Base-by-base conservation (phyloP, 805 yeast species). In the Cyberlindnera saturnus region DNA sequence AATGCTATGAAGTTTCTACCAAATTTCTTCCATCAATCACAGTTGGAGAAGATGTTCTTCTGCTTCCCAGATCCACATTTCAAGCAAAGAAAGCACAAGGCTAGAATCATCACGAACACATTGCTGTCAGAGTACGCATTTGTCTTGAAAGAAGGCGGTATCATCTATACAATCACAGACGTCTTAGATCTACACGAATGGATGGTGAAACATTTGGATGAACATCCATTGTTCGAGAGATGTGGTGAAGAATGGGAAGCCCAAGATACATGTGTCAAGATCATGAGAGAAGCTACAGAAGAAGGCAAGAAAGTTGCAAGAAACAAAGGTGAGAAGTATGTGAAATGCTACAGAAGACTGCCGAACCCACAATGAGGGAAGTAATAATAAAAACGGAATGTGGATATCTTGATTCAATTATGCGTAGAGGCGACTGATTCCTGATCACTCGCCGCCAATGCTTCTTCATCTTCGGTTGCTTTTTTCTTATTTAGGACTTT, bases 11-110 rank as follows among this genome's bases (percentile, higher is more conserved):
- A 93, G 65, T 93, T 93, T 59, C 67, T 89, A 49, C 98, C 99
- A 18, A 93, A 93, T 63, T 93, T 93, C 63, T 93, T 93, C 67
- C 70, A 73, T 45, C 83, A 83, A 63, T 80, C 81, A 6, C 97
- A 89, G 61, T 68, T 90, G 40, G 78, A 82, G 30, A 93, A 91
- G 70, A 86, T 93, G 77, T 93, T 93, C 68, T 93, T 93, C 70
- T 93, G 99, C 64, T 93, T 93, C 75, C 99, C 99, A n/a, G 99
- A 93, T 65, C 99, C 99, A 7, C 99, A 93, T 64, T 93, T 93
- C 73, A 93, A 93, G 63, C 95, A 88, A 65, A 75, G 98, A 60
- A 93, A 93, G 62, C 99, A 93, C 67, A 93, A 93, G 73, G 97
- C 97, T 6, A 76, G 99, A 69, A 93, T 93, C 59, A 78, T 93